Evolutionary conservation across 2,329 filamentous ascomycete genomes (phyloP).

Genomic region (Cladophialophora bantiana): DNA sequence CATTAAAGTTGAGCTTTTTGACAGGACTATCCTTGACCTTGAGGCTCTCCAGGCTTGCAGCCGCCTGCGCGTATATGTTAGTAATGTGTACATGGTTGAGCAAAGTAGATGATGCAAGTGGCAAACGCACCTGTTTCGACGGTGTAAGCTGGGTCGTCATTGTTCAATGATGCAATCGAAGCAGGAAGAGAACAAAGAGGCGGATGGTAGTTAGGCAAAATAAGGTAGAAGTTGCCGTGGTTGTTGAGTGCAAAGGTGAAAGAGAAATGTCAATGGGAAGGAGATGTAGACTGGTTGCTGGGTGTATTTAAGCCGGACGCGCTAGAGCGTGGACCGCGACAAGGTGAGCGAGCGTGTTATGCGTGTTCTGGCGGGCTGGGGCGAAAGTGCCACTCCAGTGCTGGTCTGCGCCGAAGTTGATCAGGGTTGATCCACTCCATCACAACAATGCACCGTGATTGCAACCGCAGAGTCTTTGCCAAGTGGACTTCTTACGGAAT

Average conservation of each 20-base stretch:
- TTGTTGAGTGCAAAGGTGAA: slow-evolving; percentile 25
- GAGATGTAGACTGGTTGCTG: slow-evolving; percentile 25
- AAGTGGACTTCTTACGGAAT: slow-evolving; percentile 28
- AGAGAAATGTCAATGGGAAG: slow-evolving; percentile 31
- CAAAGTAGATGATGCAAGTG: slow-evolving; percentile 46
- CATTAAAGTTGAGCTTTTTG: slow-evolving; percentile 82
- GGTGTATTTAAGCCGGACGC: slow-evolving; percentile 25
- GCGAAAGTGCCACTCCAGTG: background rate
- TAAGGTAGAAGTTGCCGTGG: slow-evolving; percentile 18
- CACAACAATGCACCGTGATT: slow-evolving; percentile 26
- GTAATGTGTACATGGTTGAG: slow-evolving; percentile 48
- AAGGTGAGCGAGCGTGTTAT: slow-evolving; percentile 13
- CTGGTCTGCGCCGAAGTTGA: slow-evolving; percentile 5
- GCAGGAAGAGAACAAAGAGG: slow-evolving; percentile 27
- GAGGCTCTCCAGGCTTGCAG: slow-evolving; percentile 82
- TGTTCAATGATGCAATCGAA: slow-evolving; percentile 46
- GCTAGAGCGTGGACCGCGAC: slow-evolving; percentile 17
- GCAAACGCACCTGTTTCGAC: slow-evolving; percentile 71
- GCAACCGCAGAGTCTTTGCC: slow-evolving; percentile 3
- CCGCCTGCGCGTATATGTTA: slow-evolving; percentile 67
- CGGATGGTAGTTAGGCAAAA: slow-evolving; percentile 19
- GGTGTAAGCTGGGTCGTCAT: slow-evolving; percentile 81
- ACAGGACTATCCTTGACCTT: slow-evolving; percentile 87
- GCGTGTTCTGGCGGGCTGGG: slow-evolving; percentile 9
- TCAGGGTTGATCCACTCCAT: slow-evolving; percentile 15